Evolutionary conservation across 1,139 yeast genomes (phyloP).

Genomic region (Taphrina populina): DNA sequence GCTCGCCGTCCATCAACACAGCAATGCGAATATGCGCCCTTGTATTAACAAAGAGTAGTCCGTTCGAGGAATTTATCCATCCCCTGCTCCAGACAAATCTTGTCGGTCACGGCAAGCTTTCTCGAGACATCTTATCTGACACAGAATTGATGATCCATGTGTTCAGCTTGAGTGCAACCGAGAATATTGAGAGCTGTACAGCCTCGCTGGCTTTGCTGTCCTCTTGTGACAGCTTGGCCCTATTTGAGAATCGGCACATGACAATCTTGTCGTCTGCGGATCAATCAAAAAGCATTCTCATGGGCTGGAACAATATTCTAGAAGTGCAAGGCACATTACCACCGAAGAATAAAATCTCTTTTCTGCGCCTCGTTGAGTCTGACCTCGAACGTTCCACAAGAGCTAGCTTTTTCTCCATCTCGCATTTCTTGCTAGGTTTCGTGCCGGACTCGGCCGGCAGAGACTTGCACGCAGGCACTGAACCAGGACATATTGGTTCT

Average conservation of each 20-base stretch:
- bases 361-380: neutral
- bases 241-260: conserved; percentile 1
- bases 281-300: conserved; percentile 11
- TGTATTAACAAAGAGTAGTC: neutral
- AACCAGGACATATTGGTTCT: conserved; percentile 26
- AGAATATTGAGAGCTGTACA: no score
- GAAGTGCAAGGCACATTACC: neutral
- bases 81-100: neutral
- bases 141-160: conserved; percentile 5
- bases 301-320: conserved; percentile 6
- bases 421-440: conserved; percentile 26
- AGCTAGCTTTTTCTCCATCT: neutral
- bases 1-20: neutral
- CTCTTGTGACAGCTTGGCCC: neutral
- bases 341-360: neutral
- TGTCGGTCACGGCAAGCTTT: neutral
- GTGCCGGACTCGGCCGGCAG: neutral
- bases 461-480: neutral
- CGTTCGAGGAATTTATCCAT: conserved; percentile 2
- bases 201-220: neutral
- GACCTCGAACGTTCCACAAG: neutral
- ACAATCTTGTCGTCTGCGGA: conserved; percentile 15
- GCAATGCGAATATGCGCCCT: neutral
- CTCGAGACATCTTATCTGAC: conserved; percentile 5
- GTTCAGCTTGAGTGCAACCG: conserved; percentile 4